Percentiles rank a stretch among this genome's conserved stretches.
phyloP scores from a whole-genome alignment of 2,329 filamentous ascomycete genomes.

The Microdochium bolleyi region DNA sequence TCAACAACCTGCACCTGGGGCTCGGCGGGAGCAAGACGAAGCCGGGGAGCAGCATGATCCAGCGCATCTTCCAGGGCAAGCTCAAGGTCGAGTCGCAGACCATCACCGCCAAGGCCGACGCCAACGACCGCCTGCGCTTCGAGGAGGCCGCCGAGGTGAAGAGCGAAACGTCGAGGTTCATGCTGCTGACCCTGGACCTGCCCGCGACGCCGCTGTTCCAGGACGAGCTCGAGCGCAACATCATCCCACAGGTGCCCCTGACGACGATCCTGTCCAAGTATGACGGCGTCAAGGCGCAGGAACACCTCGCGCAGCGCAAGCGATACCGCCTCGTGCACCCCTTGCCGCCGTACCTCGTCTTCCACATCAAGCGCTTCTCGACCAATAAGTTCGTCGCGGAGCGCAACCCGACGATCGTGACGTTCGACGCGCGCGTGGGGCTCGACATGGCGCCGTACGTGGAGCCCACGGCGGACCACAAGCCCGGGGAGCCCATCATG shows the following conservation, averaged over 20 bases:
- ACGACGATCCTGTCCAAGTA: conserved; percentile 84
- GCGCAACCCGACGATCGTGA: conserved; percentile 96
- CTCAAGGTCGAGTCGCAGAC: conserved; percentile 89
- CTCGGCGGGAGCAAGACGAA: conserved; percentile 86
- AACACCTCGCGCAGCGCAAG: conserved; percentile 80
- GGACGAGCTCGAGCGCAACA: conserved; percentile 88
- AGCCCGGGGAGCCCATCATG: conserved; percentile 73
- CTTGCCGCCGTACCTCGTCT: conserved; percentile 80
- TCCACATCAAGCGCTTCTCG: conserved; percentile 96
- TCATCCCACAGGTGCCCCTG: conserved; percentile 87
- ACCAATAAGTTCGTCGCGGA: conserved; percentile 95
- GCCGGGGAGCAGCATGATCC: conserved; percentile 76
- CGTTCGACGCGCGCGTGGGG: conserved; percentile 72
- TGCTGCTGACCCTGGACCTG: conserved; percentile 88
- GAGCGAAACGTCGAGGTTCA: conserved; percentile 69
- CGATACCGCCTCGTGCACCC: conserved; percentile 87
- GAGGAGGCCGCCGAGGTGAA: conserved; percentile 82
- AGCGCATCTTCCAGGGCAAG: conserved; percentile 87
- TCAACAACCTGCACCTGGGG: conserved; percentile 89
- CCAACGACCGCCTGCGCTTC: conserved; percentile 80
- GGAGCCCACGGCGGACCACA: conserved; percentile 67
- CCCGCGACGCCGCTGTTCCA: conserved; percentile 91
- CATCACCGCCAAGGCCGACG: conserved; percentile 86
- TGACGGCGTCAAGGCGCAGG: conserved; percentile 79
- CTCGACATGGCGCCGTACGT: conserved; percentile 88